Evolutionary conservation across 768 basidiomycete genomes (phyloP).

Genomic region (Rhodotorula kratochvilovae): DNA sequence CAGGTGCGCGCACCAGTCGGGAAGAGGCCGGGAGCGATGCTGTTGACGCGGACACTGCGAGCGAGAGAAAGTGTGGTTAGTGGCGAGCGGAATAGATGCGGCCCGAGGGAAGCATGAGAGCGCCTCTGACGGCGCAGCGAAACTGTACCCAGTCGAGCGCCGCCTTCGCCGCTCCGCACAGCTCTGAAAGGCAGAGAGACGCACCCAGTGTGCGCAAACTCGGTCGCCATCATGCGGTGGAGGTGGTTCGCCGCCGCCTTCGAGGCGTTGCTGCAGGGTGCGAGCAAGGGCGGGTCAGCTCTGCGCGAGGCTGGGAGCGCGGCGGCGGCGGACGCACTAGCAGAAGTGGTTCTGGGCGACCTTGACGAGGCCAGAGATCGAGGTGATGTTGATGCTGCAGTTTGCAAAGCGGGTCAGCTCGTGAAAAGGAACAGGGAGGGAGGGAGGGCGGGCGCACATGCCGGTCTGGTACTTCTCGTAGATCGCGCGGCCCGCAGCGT

Average conservation of each 20-base stretch:
- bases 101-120: too few relatives aligned
- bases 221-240: conserved; percentile 19
- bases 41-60: conserved; percentile 2
- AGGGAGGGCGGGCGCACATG: not conserved
- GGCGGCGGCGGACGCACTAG: not conserved
- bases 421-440: not conserved
- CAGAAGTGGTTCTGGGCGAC: not conserved
- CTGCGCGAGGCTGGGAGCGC: not conserved
- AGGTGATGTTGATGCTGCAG: conserved; percentile 15
- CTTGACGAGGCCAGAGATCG: conserved; percentile 19
- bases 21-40: conserved; percentile 17
- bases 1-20: not conserved
- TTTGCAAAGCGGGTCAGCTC: not conserved
- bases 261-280: conserved; percentile 6
- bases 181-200: not conserved
- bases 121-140: too few relatives aligned
- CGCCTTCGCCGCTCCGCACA: too few relatives aligned
- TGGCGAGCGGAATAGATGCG: too few relatives aligned
- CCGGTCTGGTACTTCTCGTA: conserved; percentile 15
- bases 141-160: too few relatives aligned
- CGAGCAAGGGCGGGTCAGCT: not conserved
- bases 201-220: conserved; percentile 9
- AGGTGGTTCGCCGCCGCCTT: conserved; percentile 26
- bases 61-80: not conserved
- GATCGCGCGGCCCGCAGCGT: conserved; percentile 13